Evolutionary conservation across 345 rosid genomes (phyloP).

Genomic region (Moricandia moricandioides): DNA sequence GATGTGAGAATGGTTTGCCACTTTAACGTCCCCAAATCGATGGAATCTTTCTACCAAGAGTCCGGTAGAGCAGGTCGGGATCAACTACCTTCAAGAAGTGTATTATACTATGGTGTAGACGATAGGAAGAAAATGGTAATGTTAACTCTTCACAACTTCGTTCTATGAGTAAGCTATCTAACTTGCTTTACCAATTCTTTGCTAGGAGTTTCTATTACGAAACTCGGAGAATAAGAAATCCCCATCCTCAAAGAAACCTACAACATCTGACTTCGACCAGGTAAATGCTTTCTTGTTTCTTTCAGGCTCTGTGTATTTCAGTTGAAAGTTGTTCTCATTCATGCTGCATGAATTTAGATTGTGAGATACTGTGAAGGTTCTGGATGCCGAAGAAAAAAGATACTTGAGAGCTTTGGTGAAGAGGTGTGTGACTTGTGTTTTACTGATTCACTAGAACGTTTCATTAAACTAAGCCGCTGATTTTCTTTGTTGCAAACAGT

Average conservation of each 20-base stretch:
- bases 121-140: constrained; percentile 83
- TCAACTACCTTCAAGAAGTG: constrained; percentile 76
- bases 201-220: constrained; percentile 79
- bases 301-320: constrained; percentile 5
- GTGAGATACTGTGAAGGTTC: constrained; percentile 84
- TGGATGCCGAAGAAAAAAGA: constrained; percentile 87
- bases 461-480: not conserved
- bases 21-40: constrained; percentile 86
- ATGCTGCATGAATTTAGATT: constrained; percentile 53
- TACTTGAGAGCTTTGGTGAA: constrained; percentile 91
- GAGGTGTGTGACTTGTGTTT: constrained; percentile 44
- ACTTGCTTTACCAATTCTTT: constrained; percentile 21
- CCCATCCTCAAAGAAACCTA: constrained; percentile 58
- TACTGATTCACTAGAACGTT: not conserved
- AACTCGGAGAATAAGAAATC: constrained; percentile 60
- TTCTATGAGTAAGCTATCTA: constrained; percentile 11
- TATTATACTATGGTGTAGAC: constrained; percentile 88
- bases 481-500: constrained; percentile 41
- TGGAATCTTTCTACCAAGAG: constrained; percentile 98
- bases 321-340: constrained; percentile 16
- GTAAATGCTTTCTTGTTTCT: constrained; percentile 37
- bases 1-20: constrained; percentile 95
- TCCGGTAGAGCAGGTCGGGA: constrained; percentile 99
- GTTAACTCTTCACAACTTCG: constrained; percentile 18
- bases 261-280: constrained; percentile 63